Conservation (phyloP, 352 stramenopile genomes). For the Globisporangium iwayamae region DNA sequence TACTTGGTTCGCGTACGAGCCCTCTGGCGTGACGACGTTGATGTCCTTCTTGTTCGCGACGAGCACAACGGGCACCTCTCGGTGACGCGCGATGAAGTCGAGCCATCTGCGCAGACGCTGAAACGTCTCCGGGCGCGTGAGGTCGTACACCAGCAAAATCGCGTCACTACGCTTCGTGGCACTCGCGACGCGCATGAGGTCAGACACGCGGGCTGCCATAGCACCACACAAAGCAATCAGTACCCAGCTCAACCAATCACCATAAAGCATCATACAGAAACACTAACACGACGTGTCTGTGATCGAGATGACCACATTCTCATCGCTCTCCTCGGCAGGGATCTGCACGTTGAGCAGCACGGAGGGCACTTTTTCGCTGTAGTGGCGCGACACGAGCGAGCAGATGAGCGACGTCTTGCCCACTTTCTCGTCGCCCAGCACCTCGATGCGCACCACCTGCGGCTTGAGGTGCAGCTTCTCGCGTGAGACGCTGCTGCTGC, state of each 20-base stretch:
- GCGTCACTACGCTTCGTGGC: slow-evolving; percentile 82
- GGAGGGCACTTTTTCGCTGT: slow-evolving; percentile 83
- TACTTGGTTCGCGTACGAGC: slow-evolving; percentile 68
- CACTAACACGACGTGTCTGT: slow-evolving; percentile 82
- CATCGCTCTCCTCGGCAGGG: slow-evolving; percentile 83
- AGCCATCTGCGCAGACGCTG: slow-evolving; percentile 81
- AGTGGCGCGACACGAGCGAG: slow-evolving; percentile 85
- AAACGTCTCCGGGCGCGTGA: slow-evolving; percentile 83
- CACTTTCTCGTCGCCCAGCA: slow-evolving; percentile 88
- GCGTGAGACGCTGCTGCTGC: slow-evolving; percentile 12
- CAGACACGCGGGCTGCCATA: slow-evolving; percentile 54
- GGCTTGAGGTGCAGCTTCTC: slow-evolving; percentile 66
- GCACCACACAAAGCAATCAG: not conserved
- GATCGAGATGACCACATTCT: slow-evolving; percentile 89
- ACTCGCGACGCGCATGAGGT: slow-evolving; percentile 84
- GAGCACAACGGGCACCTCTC: slow-evolving; percentile 84
- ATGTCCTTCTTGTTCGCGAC: slow-evolving; percentile 89
- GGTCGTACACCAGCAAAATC: slow-evolving; percentile 84
- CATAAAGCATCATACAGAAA: not conserved
- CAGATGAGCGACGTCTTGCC: slow-evolving; percentile 91
- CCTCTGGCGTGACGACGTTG: slow-evolving; percentile 59
- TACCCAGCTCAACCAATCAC: not conserved
- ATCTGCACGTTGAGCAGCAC: slow-evolving; percentile 89
- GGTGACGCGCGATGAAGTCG: slow-evolving; percentile 84
- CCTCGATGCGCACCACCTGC: slow-evolving; percentile 85